Evolutionary conservation across 495 filamentous ascomycete genomes (phyloP).

Genomic region (Cercophora sp.): DNA sequence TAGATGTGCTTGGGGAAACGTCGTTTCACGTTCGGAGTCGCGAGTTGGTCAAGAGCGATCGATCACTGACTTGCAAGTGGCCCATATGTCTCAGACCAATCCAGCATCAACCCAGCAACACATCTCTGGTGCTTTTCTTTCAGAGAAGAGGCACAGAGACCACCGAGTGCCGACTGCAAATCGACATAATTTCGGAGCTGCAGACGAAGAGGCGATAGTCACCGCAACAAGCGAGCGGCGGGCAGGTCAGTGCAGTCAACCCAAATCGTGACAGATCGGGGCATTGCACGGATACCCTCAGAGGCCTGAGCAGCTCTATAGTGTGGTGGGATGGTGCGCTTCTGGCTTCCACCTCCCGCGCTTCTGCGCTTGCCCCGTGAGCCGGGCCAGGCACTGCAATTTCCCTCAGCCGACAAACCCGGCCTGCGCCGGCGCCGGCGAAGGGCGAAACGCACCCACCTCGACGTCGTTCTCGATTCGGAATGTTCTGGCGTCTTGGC

Average conservation of each 20-base stretch:
- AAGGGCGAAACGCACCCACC: background rate
- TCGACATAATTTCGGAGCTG: constrained; percentile 1
- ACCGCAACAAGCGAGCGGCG: background rate
- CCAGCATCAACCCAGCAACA: no score
- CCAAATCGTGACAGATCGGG: background rate
- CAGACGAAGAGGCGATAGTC: background rate
- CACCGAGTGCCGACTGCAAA: no score
- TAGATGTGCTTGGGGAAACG: no score
- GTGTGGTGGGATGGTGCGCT: background rate
- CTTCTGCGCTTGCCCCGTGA: constrained; percentile 1
- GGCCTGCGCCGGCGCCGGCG: background rate
- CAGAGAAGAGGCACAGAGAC: no score
- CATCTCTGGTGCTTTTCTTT: no score
- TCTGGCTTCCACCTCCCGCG: background rate
- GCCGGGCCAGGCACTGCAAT: background rate
- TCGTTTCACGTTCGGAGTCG: no score
- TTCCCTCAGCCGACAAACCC: background rate
- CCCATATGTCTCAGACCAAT: no score
- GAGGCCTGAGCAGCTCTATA: background rate
- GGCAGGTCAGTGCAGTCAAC: background rate
- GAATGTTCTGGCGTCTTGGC: no score
- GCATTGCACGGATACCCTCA: background rate
- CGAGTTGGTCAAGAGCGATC: no score
- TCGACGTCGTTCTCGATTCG: background rate
- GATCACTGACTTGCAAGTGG: no score